Base-by-base conservation (phyloP, 345 rosid species). In the Reutealis trisperma region DNA sequence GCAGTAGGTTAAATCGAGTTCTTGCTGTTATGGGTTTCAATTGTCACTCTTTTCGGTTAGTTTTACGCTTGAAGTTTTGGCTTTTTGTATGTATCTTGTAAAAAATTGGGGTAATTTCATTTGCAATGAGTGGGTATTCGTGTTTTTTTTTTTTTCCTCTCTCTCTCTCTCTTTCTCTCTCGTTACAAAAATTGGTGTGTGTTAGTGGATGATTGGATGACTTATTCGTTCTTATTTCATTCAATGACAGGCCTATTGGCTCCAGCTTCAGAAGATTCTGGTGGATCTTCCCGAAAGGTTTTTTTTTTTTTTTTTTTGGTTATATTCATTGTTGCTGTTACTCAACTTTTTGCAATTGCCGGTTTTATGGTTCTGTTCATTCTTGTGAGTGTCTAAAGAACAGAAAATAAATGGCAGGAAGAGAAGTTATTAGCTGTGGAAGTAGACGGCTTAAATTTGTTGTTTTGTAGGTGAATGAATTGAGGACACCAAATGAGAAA, bases 211-310 rank as follows among this genome's bases (percentile, higher is more conserved):
- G 34, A 37, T 6, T 62, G 69, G 8, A 58, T 12, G 22, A 27
- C 14, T 45, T 77, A 1, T 49, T 42, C 19, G 44, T 70, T 67
- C 74, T 71, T 66, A 62, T 25, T 59, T 27, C 51, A 21, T 14
- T 27, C 34, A 69, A 45, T 78, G 75, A 67, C 83, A 89, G 96
- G 83, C 70, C 22, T 77, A 2, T 22, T 82, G 89, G 90, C 75
- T 85, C 44, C 87, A 67, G 79, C 79, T 76, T 83, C 86, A 72
- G 84, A 85, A 68, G 87, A 76, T 85, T 72, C 83, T 58, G 72
- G 80, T 80, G 86, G 89, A 81, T 79, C 93, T 78, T 84, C 90
- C 91, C 44, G 78, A 87, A 79, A 88, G 96, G 96, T 91, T 74
- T 61, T 18, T 27, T 27, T 27, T 27, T 27, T n/a, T 37, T 30